These are phyloP conservation scores for Aureoboletus auriporus DNA, from an alignment of 768 basidiomycete genomes.

Conservation along the genomic window DNA sequence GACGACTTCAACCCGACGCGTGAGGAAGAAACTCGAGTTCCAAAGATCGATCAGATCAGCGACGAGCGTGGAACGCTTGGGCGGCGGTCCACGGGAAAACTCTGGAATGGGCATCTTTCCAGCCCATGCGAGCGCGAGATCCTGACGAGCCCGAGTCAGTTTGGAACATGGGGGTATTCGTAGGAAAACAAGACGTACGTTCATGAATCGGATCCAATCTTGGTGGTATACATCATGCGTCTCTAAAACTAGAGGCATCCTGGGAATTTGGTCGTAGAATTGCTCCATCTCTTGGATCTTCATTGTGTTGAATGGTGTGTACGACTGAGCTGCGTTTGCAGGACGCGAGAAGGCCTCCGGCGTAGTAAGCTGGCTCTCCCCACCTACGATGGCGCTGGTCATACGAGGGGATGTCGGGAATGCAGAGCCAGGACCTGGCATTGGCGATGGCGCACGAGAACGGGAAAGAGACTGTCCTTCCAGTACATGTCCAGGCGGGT, in stretches of 20 bases:
- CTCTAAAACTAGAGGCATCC: constrained; percentile 68
- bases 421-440: constrained; percentile 37
- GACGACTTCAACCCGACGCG: constrained; percentile 73
- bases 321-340: constrained; percentile 62
- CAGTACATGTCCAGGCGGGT: constrained; percentile 54
- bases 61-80: constrained; percentile 55
- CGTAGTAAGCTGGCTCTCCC: constrained; percentile 41
- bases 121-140: constrained; percentile 71
- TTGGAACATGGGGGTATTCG: neutral
- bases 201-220: constrained; percentile 79
- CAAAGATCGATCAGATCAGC: constrained; percentile 77
- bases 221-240: constrained; percentile 75
- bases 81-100: constrained; percentile 42
- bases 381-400: constrained; percentile 11
- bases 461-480: constrained; percentile 49
- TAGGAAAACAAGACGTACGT: constrained; percentile 44
- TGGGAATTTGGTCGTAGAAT: constrained; percentile 59
- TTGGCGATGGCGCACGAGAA: constrained; percentile 50
- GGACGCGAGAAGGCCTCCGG: constrained; percentile 77
- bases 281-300: constrained; percentile 78
- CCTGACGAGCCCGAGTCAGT: constrained; percentile 37
- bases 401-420: constrained; percentile 30
- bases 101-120: constrained; percentile 68
- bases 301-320: constrained; percentile 64
- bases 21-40: constrained; percentile 73